These are phyloP conservation scores for Anethum foeniculum DNA, from an alignment of 140 eudicot species.

Conservation along the genomic window DNA sequence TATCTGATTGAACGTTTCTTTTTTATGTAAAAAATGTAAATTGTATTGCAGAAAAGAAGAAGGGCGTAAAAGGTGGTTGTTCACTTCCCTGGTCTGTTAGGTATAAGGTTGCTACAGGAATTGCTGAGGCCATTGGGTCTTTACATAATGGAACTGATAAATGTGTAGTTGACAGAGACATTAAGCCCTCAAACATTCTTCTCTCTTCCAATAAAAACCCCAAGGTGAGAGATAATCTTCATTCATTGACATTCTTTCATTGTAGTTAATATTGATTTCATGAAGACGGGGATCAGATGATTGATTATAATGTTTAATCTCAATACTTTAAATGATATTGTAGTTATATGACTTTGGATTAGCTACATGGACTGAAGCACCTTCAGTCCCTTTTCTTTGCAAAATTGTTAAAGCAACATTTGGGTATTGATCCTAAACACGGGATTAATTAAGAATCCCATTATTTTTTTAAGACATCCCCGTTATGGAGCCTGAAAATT, in stretches of 20 bases:
- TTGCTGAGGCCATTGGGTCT: constrained; percentile 80
- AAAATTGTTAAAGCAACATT: constrained; percentile 57
- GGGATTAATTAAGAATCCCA: no score
- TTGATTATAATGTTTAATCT: background rate
- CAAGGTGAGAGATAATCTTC: constrained; percentile 40
- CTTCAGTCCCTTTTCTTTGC: constrained; percentile 92
- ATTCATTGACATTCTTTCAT: background rate
- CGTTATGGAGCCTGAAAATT: no score
- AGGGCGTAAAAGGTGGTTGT: constrained; percentile 61
- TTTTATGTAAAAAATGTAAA: background rate
- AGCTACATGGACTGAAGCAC: constrained; percentile 95
- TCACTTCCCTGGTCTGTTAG: constrained; percentile 77
- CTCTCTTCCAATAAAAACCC: constrained; percentile 81
- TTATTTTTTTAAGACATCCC: no score
- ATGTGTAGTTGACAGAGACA: constrained; percentile 97
- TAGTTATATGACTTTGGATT: constrained; percentile 95
- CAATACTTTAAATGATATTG: constrained; percentile 17
- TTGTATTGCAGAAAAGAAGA: constrained; percentile 62
- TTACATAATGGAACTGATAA: constrained; percentile 82
- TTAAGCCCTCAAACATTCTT: constrained; percentile 96
- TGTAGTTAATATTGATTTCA: background rate
- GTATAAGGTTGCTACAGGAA: constrained; percentile 77
- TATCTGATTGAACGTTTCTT: background rate
- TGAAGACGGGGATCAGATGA: background rate
- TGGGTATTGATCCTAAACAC: no score